Evolutionary conservation across 2,329 filamentous ascomycete species (phyloP), one percentile per base, ranked within the genome.

Genomic region (Penicillium digitatum): DNA sequence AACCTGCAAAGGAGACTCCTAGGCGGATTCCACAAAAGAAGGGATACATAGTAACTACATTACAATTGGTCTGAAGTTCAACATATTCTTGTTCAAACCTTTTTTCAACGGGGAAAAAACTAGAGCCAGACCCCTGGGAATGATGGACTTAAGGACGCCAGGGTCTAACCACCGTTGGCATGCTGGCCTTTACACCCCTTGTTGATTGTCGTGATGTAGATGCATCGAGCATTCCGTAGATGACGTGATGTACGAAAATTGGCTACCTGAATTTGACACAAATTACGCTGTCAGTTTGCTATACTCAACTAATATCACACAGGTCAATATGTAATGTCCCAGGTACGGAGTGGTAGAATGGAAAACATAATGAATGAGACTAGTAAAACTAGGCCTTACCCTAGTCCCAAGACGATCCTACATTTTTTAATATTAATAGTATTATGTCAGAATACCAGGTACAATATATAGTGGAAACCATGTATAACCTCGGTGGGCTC

Each of bases 201-300:
- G 49, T 52, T 38, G 4, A 16, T 11, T 50, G 31, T 51, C 12
- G 32, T 39, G 37, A 43, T 45, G 20, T 22, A n/a, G 11, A 31
- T n/a, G n/a, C 39, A 26, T 20, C n/a, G 32, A 47, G 22, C 54
- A 56, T 56, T 48, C 54, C 54, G 16, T 24, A n/a, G n/a, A n/a
- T n/a, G n/a, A 7, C 7, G 32, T 52, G 14, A 55, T 26, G 24
- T 7, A 34, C 47, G 46, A 49, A 31, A 26, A 16, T 22, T 34
- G 32, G 1, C 7, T 32, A 4, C 9, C 2, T 32, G 3, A 24
- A n/a, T 9, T 34, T 2, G 0, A 7, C n/a, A n/a, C n/a, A n/a
- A n/a, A n/a, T n/a, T n/a, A n/a, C n/a, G n/a, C n/a, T n/a, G n/a
- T n/a, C n/a, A n/a, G n/a, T n/a, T n/a, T n/a, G n/a, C n/a, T n/a